These are phyloP conservation scores for Rhodomyrtus tomentosa DNA, from an alignment of 345 rosid genomes.

Conservation along the genomic window DNA sequence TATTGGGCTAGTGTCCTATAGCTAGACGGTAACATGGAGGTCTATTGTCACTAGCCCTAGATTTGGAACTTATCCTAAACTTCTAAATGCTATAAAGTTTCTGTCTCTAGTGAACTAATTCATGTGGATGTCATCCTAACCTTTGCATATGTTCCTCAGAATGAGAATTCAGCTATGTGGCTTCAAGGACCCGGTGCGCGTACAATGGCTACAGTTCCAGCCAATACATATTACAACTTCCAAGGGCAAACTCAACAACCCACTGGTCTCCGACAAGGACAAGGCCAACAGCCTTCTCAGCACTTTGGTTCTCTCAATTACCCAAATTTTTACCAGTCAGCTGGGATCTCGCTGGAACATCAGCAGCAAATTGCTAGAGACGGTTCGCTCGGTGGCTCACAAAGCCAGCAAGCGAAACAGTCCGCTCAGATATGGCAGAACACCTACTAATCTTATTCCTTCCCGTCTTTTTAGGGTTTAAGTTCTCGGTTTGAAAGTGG, in stretches of 20 bases:
- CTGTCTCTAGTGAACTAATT: background rate
- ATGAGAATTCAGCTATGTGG: constrained; percentile 85
- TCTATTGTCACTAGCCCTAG: background rate
- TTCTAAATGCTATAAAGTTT: background rate
- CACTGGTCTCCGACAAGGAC: constrained; percentile 66
- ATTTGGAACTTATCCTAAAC: background rate
- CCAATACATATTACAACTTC: constrained; percentile 71
- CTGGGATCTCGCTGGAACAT: constrained; percentile 69
- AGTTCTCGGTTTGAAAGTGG: constrained; percentile 25
- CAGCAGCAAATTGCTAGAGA: constrained; percentile 94
- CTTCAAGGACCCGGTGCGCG: constrained; percentile 71
- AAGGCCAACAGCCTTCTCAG: constrained; percentile 88
- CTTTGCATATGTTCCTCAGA: constrained; percentile 24
- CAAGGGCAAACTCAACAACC: constrained; percentile 90
- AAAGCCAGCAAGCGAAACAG: constrained; percentile 82
- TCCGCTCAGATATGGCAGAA: constrained; percentile 90
- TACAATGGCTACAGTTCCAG: constrained; percentile 63
- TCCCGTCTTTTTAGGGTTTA: constrained; percentile 37
- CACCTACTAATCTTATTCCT: constrained; percentile 46
- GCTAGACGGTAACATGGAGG: no score
- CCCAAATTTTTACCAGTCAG: constrained; percentile 76
- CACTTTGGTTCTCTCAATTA: constrained; percentile 70
- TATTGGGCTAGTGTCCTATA: no score
- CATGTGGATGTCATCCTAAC: background rate
- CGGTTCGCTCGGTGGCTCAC: constrained; percentile 42